Evolutionary conservation across 495 filamentous ascomycete species (phyloP), one percentile per base, ranked within the genome.

Genomic region (Opeltia flavorubescens): DNA sequence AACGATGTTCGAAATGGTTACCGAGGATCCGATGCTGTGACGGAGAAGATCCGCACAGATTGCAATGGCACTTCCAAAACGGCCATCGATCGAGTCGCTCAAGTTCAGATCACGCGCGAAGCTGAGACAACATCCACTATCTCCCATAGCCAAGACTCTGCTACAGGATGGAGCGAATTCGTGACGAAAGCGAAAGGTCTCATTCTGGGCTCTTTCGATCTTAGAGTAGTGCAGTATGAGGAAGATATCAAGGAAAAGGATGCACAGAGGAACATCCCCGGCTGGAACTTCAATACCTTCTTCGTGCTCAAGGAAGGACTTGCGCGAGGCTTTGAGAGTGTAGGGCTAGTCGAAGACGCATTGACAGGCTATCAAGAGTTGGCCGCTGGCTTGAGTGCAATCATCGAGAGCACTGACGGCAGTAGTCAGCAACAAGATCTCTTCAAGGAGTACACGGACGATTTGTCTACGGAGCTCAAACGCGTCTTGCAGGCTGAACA

Each of bases 211-310:
- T 89, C 88, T 5, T 96, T 98, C 57, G 88, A 95, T 67, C 70
- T 81, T 36, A 81, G 91, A 8, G 93, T 98, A 4, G 76, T 72
- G 33, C 89, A 95, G 56, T 96, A 96, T 61, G 91, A 98, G 57
- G 89, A 95, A 55, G 93, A 98, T 61, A 93, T 98, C 55, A 80
- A 81, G 54, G 93, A 95, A 58, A 87, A 84, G 55, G 91, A 96
- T 54, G 76, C 82, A 3, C 89, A 95, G 66, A 78, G 89, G 34
- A 76, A 70, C 34, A 64, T 98, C 20, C 91, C 93, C 3, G 91
- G 91, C 0, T 98, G 93, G 91, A 98, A 98, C 58, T 98, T 96
- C 58, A 95, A 89, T 61, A 96, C 93, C 0, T 98, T 95, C 59
- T 98, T 98, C 58, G 84, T 98, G 18, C 69, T 96, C 13, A 98